Evolutionary conservation across 257 asterid species (phyloP).

Genomic region (Leptodermis oblonga): DNA sequence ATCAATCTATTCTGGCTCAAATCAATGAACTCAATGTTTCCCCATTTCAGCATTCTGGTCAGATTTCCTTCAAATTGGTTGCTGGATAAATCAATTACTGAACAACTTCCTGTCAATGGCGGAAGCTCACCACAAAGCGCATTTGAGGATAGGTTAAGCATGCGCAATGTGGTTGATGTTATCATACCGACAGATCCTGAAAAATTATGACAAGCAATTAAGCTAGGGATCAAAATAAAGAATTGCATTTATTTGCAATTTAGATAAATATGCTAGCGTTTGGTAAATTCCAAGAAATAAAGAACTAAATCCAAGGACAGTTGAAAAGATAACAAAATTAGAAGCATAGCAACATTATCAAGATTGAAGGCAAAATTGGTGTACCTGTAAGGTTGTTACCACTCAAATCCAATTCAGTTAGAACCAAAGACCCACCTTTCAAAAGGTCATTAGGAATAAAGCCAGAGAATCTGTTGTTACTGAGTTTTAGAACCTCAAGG

Average conservation of each 20-base stretch:
- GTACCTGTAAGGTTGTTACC: slow-evolving; percentile 86
- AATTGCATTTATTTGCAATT: neutral
- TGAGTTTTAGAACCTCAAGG: slow-evolving; percentile 72
- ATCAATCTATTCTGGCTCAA: slow-evolving; percentile 69
- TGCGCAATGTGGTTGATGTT: slow-evolving; percentile 67
- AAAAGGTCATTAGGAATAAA: slow-evolving; percentile 70
- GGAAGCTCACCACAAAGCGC: slow-evolving; percentile 86
- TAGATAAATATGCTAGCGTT: neutral
- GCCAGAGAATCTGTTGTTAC: slow-evolving; percentile 74
- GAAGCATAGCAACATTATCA: no score
- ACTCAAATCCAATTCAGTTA: slow-evolving; percentile 79
- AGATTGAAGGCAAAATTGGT: no score
- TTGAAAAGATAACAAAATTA: neutral
- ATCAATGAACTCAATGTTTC: slow-evolving; percentile 71
- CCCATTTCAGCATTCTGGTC: slow-evolving; percentile 76
- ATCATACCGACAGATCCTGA: slow-evolving; percentile 75
- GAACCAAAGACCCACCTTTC: slow-evolving; percentile 77
- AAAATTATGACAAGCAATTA: slow-evolving; percentile 9
- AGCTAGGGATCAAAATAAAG: neutral
- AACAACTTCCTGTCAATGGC: slow-evolving; percentile 67
- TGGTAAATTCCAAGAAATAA: neutral
- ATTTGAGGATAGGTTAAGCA: slow-evolving; percentile 79
- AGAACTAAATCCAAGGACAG: neutral
- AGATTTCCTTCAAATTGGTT: slow-evolving; percentile 75
- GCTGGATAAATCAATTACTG: slow-evolving; percentile 60